Percentiles rank a stretch among this genome's conserved stretches.
Conservation (phyloP, 2,329 filamentous ascomycete species). For the Fusarium temperatum region DNA sequence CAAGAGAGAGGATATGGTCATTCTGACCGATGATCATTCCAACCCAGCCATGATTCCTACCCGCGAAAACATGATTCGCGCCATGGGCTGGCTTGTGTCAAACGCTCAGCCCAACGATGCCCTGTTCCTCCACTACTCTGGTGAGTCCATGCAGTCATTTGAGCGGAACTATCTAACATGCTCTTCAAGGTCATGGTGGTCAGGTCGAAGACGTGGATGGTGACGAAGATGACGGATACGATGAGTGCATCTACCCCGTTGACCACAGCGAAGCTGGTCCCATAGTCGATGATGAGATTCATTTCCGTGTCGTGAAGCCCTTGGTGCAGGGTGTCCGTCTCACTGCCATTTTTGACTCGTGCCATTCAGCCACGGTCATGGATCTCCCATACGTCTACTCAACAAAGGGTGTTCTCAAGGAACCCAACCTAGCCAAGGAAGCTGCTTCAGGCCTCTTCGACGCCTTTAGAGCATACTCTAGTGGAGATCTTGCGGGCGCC, state of each 20-base stretch:
- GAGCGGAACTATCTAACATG: not conserved
- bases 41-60: constrained; percentile 77
- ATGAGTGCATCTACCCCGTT: constrained; percentile 82
- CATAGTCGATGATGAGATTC: constrained; percentile 83
- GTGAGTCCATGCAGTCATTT: constrained; percentile 47
- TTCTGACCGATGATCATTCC: constrained; percentile 78
- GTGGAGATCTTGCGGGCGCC: constrained; percentile 85
- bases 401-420: constrained; percentile 81
- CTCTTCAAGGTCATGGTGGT: constrained; percentile 72
- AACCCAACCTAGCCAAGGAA: constrained; percentile 83
- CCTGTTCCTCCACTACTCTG: constrained; percentile 80
- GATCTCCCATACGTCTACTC: constrained; percentile 84
- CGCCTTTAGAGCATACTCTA: constrained; percentile 80
- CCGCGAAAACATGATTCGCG: constrained; percentile 77
- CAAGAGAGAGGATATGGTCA: constrained; percentile 82
- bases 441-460: constrained; percentile 76
- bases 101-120: constrained; percentile 78
- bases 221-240: constrained; percentile 80
- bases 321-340: constrained; percentile 85
- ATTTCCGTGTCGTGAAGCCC: constrained; percentile 78
- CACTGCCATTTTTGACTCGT: constrained; percentile 84
- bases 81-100: constrained; percentile 79
- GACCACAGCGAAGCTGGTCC: constrained; percentile 76
- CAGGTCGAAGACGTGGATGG: constrained; percentile 78
- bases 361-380: constrained; percentile 80